phyloP scores from a whole-genome alignment of 768 basidiomycete genomes.

The Lentinula lateritia region DNA sequence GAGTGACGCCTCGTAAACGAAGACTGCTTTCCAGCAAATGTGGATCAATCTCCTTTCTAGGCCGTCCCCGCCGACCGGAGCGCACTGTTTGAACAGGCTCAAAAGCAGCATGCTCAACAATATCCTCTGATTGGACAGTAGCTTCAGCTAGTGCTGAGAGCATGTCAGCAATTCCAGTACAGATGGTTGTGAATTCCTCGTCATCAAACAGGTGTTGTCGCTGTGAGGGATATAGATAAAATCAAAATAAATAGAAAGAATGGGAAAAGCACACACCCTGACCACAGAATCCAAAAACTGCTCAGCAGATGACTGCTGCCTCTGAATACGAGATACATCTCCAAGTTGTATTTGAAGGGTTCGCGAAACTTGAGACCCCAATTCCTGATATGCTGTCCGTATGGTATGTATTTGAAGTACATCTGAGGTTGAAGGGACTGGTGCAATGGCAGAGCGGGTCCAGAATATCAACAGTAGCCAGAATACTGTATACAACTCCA shows the following conservation, averaged over 20 bases:
- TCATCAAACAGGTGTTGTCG: background rate
- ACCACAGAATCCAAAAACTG: background rate
- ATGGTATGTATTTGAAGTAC: background rate
- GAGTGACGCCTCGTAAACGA: slow-evolving; percentile 15
- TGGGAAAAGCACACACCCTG: background rate
- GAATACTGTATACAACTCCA: too few relatives aligned
- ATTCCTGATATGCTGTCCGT: background rate
- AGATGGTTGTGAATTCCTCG: background rate
- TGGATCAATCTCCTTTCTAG: slow-evolving; percentile 18
- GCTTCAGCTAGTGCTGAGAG: background rate
- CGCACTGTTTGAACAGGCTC: background rate
- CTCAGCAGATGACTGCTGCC: background rate
- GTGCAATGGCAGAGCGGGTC: background rate
- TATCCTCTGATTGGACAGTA: background rate
- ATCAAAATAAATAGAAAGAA: background rate
- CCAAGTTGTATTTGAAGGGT: background rate
- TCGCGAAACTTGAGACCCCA: background rate
- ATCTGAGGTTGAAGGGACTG: background rate
- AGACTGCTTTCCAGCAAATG: slow-evolving; percentile 16
- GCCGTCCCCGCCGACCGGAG: slow-evolving; percentile 6
- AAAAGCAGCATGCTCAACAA: background rate
- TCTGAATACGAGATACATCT: background rate
- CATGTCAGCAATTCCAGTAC: background rate
- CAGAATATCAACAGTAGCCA: too few relatives aligned
- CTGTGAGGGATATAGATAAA: background rate